Conservation (phyloP, 768 basidiomycete species). For the Termitomyces sp. region DNA sequence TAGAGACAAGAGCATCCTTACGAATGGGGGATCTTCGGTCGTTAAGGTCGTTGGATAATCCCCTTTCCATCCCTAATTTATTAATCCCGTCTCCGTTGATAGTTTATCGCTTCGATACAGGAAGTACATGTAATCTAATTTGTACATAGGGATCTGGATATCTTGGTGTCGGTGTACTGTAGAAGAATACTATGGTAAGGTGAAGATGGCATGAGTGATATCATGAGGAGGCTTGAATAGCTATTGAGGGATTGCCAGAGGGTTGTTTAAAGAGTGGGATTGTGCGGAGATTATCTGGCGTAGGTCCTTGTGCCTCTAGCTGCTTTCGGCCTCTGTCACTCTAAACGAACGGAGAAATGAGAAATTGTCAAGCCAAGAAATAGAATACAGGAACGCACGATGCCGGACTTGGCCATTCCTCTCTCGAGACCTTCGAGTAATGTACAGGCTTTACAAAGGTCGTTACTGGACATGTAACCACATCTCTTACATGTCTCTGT, state of each 20-base stretch:
- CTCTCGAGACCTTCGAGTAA: constrained; percentile 87
- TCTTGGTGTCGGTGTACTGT: neutral
- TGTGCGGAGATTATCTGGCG: constrained; percentile 65
- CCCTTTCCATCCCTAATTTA: neutral
- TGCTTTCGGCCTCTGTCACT: constrained; percentile 64
- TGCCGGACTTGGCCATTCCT: constrained; percentile 61
- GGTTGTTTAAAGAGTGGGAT: constrained; percentile 65
- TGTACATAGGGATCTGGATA: constrained; percentile 4
- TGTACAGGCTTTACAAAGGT: constrained; percentile 94
- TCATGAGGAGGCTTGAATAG: constrained; percentile 34
- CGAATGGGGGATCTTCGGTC: constrained; percentile 38
- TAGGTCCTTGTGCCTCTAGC: constrained; percentile 51
- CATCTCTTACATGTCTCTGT: constrained; percentile 88
- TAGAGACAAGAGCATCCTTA: constrained; percentile 24
- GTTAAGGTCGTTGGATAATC: constrained; percentile 35
- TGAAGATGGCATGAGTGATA: neutral
- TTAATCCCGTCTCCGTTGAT: neutral
- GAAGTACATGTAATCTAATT: constrained; percentile 1
- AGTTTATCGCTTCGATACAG: neutral
- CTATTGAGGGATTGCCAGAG: constrained; percentile 34
- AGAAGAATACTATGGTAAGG: neutral
- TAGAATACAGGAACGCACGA: constrained; percentile 38
- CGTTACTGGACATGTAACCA: constrained; percentile 94
- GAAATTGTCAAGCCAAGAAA: neutral
- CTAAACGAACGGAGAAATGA: constrained; percentile 26